Percentiles rank a stretch among this genome's conserved stretches.
These are phyloP conservation scores for Diaporthe ampelina DNA, from an alignment of 2,329 filamentous ascomycete genomes.

Conservation along the genomic window DNA sequence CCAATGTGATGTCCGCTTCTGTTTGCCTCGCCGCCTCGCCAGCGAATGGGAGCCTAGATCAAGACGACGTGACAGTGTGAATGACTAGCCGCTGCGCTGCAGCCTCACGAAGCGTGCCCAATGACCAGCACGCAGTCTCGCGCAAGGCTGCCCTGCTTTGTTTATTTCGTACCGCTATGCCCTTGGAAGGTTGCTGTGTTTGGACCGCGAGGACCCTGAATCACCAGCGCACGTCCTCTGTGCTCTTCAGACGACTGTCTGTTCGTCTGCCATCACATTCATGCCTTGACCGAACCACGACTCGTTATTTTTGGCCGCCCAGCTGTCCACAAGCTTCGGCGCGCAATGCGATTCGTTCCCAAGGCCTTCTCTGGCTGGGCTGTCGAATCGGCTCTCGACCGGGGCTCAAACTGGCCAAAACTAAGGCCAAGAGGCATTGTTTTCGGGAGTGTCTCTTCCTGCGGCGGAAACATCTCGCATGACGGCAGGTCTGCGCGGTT, in stretches of 20 bases:
- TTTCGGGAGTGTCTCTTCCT: slow-evolving; percentile 10
- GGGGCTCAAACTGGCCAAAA: not conserved
- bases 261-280: slow-evolving; percentile 26
- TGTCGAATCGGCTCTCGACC: slow-evolving; percentile 19
- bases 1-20: not conserved
- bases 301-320: slow-evolving; percentile 30
- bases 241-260: slow-evolving; percentile 28
- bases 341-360: slow-evolving; percentile 24
- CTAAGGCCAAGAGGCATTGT: slow-evolving; percentile 9
- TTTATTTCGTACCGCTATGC: slow-evolving; percentile 8
- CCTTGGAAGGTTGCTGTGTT: not conserved
- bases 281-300: slow-evolving; percentile 23
- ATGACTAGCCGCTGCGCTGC: slow-evolving; percentile 20
- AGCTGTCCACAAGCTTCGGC: slow-evolving; percentile 16
- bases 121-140: not conserved
- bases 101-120: slow-evolving; percentile 31
- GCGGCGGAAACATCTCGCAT: slow-evolving; percentile 21
- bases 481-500: not conserved
- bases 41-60: not conserved
- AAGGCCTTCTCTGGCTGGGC: not conserved
- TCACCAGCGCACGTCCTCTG: slow-evolving; percentile 22
- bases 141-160: slow-evolving; percentile 26
- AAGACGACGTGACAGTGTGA: slow-evolving; percentile 16
- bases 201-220: slow-evolving; percentile 22
- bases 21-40: slow-evolving; percentile 8